These are phyloP conservation scores for Arachnomyces sp. DNA, from an alignment of 2,329 filamentous ascomycete genomes.

Conservation along the genomic window DNA sequence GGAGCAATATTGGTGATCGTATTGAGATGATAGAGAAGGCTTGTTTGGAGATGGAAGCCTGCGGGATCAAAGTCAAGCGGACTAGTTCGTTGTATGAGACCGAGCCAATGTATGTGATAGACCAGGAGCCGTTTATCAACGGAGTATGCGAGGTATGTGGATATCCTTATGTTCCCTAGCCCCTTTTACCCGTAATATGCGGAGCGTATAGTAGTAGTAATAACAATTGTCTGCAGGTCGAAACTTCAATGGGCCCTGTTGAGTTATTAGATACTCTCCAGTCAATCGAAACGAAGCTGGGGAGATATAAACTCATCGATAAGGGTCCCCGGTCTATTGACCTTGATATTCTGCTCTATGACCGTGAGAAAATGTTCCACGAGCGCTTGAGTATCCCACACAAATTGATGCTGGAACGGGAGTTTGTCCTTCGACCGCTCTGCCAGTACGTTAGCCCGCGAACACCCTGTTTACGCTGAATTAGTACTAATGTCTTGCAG, in stretches of 20 bases:
- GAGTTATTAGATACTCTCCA: constrained; percentile 73
- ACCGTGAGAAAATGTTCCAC: constrained; percentile 54
- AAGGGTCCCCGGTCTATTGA: constrained; percentile 95
- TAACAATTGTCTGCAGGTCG: constrained; percentile 50
- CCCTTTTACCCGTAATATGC: not conserved
- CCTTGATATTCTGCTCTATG: constrained; percentile 82
- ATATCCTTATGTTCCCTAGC: not conserved
- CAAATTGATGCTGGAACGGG: constrained; percentile 73
- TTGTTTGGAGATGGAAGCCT: constrained; percentile 64
- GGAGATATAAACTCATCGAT: constrained; percentile 74
- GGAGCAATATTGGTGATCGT: constrained; percentile 85
- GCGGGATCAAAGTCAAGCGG: constrained; percentile 62
- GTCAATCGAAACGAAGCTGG: constrained; percentile 69
- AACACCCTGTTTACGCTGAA: constrained; percentile 8
- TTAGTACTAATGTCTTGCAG: constrained; percentile 18
- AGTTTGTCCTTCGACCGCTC: constrained; percentile 85
- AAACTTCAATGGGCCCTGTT: constrained; percentile 67
- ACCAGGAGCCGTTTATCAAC: constrained; percentile 84
- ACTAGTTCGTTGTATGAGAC: constrained; percentile 93
- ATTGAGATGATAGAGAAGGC: constrained; percentile 78
- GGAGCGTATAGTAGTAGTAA: constrained; percentile 7
- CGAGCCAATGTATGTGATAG: constrained; percentile 88
- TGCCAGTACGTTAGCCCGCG: constrained; percentile 37
- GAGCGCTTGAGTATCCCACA: constrained; percentile 79
- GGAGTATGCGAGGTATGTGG: constrained; percentile 75